phyloP scores from a whole-genome alignment of 257 asterid genomes.

The Lycium barbarum region DNA sequence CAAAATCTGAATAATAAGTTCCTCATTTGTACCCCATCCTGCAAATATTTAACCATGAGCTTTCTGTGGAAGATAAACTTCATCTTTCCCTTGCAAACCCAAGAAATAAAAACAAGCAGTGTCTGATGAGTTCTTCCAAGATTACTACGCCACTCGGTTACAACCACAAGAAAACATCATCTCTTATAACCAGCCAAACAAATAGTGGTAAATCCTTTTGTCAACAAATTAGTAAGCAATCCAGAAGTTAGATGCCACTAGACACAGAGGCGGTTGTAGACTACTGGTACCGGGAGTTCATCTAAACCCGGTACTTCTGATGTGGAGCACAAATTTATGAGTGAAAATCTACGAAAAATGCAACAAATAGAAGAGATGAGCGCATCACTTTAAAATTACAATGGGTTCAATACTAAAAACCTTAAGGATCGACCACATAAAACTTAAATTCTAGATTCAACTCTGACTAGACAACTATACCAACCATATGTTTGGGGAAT shows the following conservation, averaged over 20 bases:
- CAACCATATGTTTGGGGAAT: background rate
- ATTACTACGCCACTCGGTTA: background rate
- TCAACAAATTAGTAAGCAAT: background rate
- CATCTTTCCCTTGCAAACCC: constrained; percentile 29
- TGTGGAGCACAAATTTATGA: too few relatives aligned
- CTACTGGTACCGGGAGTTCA: too few relatives aligned
- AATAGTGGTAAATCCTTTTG: background rate
- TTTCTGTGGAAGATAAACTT: background rate
- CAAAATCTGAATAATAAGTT: constrained; percentile 62
- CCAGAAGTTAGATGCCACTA: background rate
- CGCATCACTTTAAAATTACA: too few relatives aligned
- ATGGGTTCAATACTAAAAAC: too few relatives aligned
- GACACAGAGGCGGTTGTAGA: too few relatives aligned
- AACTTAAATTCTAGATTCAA: too few relatives aligned
- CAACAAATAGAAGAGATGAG: too few relatives aligned
- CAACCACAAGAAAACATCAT: background rate
- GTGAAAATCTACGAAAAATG: too few relatives aligned
- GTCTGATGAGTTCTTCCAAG: background rate
- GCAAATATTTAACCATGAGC: constrained; percentile 28
- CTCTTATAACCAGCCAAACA: background rate
- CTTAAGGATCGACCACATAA: too few relatives aligned
- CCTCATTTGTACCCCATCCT: constrained; percentile 93
- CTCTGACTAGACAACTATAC: background rate
- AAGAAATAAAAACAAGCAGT: too few relatives aligned
- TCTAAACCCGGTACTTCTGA: too few relatives aligned